Percentiles rank a stretch among this genome's conserved stretches.
Evolutionary conservation across 345 rosid species (phyloP).

Genomic region (Hibiscus tridactylites): DNA sequence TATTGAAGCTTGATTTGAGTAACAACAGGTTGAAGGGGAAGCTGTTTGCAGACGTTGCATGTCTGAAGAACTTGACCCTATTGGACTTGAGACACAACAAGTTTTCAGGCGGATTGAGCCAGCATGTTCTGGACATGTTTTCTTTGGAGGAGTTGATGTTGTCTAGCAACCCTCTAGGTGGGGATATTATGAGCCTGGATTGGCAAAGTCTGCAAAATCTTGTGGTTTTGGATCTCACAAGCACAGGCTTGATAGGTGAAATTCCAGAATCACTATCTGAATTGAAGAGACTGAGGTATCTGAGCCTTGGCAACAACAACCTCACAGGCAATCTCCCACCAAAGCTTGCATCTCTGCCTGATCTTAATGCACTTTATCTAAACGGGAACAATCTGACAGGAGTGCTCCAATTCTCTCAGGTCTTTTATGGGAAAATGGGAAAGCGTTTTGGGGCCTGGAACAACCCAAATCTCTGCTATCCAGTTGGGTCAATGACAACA

Average conservation of each 20-base stretch:
- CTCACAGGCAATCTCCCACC: conserved; percentile 50
- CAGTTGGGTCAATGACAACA: conserved; percentile 24
- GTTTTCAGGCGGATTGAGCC: conserved; percentile 57
- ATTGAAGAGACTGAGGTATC: conserved; percentile 62
- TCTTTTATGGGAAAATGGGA: conserved; percentile 59
- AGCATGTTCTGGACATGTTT: conserved; percentile 45
- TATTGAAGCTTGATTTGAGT: conserved; percentile 82
- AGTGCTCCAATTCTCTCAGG: conserved; percentile 45
- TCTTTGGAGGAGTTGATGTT: conserved; percentile 59
- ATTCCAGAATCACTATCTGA: conserved; percentile 51
- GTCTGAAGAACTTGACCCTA: conserved; percentile 59
- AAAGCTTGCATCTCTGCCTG: conserved; percentile 55
- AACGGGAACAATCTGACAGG: conserved; percentile 83
- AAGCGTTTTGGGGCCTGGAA: conserved; percentile 86
- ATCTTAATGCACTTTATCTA: conserved; percentile 52
- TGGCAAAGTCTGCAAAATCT: conserved; percentile 55
- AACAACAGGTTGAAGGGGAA: conserved; percentile 52
- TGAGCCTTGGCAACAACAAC: conserved; percentile 67
- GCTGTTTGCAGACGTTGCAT: conserved; percentile 39
- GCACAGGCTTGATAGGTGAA: conserved; percentile 44
- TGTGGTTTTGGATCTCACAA: conserved; percentile 60
- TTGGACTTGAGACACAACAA: conserved; percentile 70
- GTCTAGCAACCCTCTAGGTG: conserved; percentile 56
- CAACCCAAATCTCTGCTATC: conserved; percentile 72
- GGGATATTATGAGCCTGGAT: conserved; percentile 35